phyloP scores from a whole-genome alignment of 2,329 filamentous ascomycete genomes.

The Pyrenophora teres region DNA sequence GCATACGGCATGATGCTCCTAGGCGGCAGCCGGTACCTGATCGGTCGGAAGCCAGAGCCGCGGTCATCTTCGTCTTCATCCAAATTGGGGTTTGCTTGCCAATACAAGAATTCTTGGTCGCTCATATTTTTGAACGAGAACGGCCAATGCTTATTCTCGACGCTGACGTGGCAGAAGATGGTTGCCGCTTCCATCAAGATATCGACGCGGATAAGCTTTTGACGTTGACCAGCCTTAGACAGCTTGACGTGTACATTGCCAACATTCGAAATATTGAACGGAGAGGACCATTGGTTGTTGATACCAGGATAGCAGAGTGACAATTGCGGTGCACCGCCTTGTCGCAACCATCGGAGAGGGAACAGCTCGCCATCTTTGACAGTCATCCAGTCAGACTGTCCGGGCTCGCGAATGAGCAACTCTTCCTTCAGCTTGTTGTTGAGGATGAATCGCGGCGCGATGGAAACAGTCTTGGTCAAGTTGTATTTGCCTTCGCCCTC shows the following conservation, averaged over 20 bases:
- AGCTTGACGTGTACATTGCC: constrained; percentile 93
- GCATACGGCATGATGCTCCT: constrained; percentile 99
- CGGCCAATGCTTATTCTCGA: constrained; percentile 95
- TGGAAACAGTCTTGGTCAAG: constrained; percentile 90
- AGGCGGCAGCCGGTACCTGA: constrained; percentile 87
- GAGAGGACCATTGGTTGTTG: constrained; percentile 96
- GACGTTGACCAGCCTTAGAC: constrained; percentile 85
- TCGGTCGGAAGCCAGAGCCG: constrained; percentile 84
- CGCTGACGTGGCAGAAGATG: constrained; percentile 86
- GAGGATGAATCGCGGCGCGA: constrained; percentile 89
- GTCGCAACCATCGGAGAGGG: constrained; percentile 87
- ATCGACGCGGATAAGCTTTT: constrained; percentile 85
- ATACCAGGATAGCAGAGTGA: constrained; percentile 91
- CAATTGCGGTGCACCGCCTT: constrained; percentile 81
- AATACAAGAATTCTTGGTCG: constrained; percentile 95
- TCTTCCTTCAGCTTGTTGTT: constrained; percentile 92
- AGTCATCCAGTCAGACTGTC: constrained; percentile 82
- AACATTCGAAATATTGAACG: constrained; percentile 95
- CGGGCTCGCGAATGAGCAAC: constrained; percentile 87
- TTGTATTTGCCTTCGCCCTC: constrained; percentile 98
- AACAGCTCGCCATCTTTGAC: constrained; percentile 78
- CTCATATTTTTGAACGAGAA: constrained; percentile 99
- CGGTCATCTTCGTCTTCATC: constrained; percentile 88
- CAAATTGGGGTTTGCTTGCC: constrained; percentile 88
- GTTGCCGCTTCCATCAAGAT: constrained; percentile 91